These are phyloP conservation scores for Penicillium herquei DNA, from an alignment of 495 filamentous ascomycete species.

Conservation along the genomic window DNA sequence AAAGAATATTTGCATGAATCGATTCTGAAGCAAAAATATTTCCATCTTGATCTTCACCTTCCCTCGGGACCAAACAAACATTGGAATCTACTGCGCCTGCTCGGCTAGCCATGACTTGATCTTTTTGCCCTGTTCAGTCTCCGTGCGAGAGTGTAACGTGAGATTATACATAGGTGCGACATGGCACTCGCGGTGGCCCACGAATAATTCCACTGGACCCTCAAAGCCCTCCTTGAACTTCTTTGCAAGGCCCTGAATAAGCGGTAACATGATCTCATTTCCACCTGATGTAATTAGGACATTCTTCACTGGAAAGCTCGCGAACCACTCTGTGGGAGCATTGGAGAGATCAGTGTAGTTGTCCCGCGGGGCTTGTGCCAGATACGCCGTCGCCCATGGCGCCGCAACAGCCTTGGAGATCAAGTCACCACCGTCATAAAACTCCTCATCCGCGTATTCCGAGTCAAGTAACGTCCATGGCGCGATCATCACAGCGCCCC, in stretches of 20 bases:
- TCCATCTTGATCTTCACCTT: no score
- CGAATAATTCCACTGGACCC: conserved; percentile 31
- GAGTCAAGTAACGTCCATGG: conserved; percentile 56
- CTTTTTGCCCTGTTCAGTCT: conserved; percentile 42
- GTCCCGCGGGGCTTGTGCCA: conserved; percentile 46
- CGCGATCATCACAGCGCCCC: conserved; percentile 52
- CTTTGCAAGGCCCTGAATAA: conserved; percentile 51
- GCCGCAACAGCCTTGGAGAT: conserved; percentile 40
- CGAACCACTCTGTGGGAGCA: conserved; percentile 56
- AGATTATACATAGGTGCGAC: conserved; percentile 45
- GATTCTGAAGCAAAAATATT: no score
- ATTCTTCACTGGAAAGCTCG: conserved; percentile 40
- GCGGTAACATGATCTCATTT: conserved; percentile 59
- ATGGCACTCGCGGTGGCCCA: conserved; percentile 41
- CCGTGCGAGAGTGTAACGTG: conserved; percentile 32
- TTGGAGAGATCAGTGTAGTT: conserved; percentile 53
- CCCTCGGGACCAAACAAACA: no score
- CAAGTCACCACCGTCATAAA: conserved; percentile 52
- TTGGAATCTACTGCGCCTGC: conserved; percentile 11
- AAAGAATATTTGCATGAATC: no score
- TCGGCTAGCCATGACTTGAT: conserved; percentile 32
- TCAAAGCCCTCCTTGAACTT: conserved; percentile 36
- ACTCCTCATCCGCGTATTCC: conserved; percentile 34
- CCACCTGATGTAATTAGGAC: conserved; percentile 55
- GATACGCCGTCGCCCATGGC: conserved; percentile 50